Evolutionary conservation across 2,329 filamentous ascomycete genomes (phyloP).

Genomic region (Coleophoma eucalyptorum): DNA sequence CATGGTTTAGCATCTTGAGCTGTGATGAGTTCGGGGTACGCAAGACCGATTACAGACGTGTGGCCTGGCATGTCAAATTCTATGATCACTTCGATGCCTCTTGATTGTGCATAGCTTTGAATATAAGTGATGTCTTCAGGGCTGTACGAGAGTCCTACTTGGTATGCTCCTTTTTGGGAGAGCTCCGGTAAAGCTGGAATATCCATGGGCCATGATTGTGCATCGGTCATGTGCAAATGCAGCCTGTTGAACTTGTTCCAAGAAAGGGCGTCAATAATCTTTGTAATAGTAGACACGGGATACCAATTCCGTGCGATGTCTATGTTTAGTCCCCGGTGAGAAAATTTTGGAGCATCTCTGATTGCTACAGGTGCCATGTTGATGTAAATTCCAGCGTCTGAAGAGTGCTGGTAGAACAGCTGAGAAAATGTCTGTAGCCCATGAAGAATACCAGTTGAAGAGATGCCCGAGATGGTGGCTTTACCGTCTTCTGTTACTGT

Average conservation of each 20-base stretch:
- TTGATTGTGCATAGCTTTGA: constrained; percentile 65
- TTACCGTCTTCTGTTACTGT: constrained; percentile 53
- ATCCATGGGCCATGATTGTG: constrained; percentile 82
- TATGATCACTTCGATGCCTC: constrained; percentile 68
- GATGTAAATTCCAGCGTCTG: constrained; percentile 60
- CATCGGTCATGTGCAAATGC: constrained; percentile 78
- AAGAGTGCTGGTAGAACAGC: constrained; percentile 71
- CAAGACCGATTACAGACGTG: constrained; percentile 62
- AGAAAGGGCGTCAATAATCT: constrained; percentile 71
- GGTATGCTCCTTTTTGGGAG: constrained; percentile 70
- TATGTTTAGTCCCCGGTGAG: constrained; percentile 75
- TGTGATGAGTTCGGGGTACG: constrained; percentile 68
- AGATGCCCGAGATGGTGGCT: constrained; percentile 59
- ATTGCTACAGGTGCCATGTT: constrained; percentile 67
- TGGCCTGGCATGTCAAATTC: constrained; percentile 84
- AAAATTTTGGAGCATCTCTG: constrained; percentile 68
- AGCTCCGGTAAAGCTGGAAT: constrained; percentile 72
- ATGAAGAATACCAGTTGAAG: constrained; percentile 65
- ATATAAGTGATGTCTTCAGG: constrained; percentile 60
- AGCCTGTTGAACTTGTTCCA: constrained; percentile 83
- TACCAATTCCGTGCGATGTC: constrained; percentile 70
- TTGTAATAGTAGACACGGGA: constrained; percentile 52
- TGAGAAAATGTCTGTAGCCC: constrained; percentile 77
- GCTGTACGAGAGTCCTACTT: constrained; percentile 62
- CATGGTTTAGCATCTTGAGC: constrained; percentile 57